Evolutionary conservation across 306 rosid genomes (phyloP).

Genomic region (Leucaena leucocephala): DNA sequence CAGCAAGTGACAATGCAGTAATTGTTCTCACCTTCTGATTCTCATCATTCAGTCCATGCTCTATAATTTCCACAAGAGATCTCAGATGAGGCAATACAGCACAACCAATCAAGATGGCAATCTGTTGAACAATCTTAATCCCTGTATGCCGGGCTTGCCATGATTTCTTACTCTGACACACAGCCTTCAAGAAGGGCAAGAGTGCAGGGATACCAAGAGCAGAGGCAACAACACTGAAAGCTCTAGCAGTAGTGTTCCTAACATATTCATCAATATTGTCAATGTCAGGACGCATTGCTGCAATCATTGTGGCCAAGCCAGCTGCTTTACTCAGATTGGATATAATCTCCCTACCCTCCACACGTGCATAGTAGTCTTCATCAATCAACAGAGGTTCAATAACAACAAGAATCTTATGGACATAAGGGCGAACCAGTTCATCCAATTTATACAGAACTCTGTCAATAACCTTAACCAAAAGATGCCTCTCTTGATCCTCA

Average conservation of each 20-base stretch:
- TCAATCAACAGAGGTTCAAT: conserved; percentile 94
- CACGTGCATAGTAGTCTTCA: conserved; percentile 97
- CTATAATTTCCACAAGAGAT: conserved; percentile 89
- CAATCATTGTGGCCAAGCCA: conserved; percentile 98
- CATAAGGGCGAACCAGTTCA: conserved; percentile 91
- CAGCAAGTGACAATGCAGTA: conserved; percentile 92
- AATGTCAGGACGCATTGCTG: conserved; percentile 98
- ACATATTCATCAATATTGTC: conserved; percentile 94
- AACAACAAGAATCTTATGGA: conserved; percentile 96
- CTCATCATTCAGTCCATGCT: conserved; percentile 90
- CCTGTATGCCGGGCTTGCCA: conserved; percentile 99
- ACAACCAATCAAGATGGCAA: conserved; percentile 94
- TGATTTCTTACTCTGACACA: conserved; percentile 97
- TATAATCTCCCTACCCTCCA: conserved; percentile 91
- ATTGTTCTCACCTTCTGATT: conserved; percentile 96
- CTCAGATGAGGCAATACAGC: conserved; percentile 90
- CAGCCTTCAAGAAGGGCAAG: conserved; percentile 90
- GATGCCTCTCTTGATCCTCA: conserved; percentile 86
- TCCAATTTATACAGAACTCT: conserved; percentile 93
- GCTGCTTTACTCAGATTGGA: conserved; percentile 98
- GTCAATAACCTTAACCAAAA: conserved; percentile 81
- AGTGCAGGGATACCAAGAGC: conserved; percentile 96
- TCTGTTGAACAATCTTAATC: conserved; percentile 96
- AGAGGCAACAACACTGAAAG: conserved; percentile 95
- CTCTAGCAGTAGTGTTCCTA: conserved; percentile 93